Evolutionary conservation across 169 alveolate species (phyloP).

Genomic region (Toxoplasma gondii): DNA sequence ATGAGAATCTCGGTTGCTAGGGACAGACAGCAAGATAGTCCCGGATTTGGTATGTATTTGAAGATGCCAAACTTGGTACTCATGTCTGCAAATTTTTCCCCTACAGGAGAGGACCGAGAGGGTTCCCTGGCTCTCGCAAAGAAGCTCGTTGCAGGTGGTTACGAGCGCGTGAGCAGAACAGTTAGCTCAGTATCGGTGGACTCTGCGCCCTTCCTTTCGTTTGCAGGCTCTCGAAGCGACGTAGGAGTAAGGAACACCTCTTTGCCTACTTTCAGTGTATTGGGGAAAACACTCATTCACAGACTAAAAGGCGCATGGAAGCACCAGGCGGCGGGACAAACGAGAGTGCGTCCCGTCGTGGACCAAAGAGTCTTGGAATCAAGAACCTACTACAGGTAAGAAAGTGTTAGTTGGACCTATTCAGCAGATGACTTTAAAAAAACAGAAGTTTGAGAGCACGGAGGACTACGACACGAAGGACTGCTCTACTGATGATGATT

Average conservation of each 20-base stretch:
- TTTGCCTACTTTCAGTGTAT: neutral
- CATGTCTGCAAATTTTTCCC: neutral
- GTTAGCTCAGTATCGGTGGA: neutral
- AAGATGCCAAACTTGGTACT: neutral
- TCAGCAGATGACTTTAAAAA: neutral
- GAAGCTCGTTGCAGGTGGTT: neutral
- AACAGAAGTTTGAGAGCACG: neutral
- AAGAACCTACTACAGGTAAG: neutral
- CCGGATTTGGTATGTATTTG: constrained; percentile 40
- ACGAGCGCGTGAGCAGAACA: neutral
- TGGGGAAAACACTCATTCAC: neutral
- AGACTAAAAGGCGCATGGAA: neutral
- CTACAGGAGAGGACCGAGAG: neutral
- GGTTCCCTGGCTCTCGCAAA: neutral
- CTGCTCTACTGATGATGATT: neutral
- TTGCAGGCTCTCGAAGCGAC: neutral
- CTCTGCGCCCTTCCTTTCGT: neutral
- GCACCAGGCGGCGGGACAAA: neutral
- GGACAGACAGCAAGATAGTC: constrained; percentile 39
- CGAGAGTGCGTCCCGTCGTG: neutral
- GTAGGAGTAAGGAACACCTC: neutral
- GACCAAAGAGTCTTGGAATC: neutral
- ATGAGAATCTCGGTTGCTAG: neutral
- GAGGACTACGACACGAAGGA: neutral
- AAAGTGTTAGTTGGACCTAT: too few species aligned